Conservation (phyloP, 2,329 filamentous ascomycete species). For the Fusarium illudens region DNA sequence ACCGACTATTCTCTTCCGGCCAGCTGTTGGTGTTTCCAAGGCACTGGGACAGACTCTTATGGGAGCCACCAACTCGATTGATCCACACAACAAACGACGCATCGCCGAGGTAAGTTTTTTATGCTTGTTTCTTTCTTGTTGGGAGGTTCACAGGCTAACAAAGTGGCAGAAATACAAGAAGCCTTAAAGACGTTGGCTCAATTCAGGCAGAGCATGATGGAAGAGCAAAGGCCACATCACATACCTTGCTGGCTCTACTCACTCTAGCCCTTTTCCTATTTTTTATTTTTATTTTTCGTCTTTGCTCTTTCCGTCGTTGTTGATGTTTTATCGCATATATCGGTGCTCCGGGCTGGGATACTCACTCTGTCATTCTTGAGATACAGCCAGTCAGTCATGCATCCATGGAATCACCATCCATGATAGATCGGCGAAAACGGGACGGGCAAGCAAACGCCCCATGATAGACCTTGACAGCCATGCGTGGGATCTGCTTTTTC, state of each 20-base stretch:
- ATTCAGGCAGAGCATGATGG: background rate
- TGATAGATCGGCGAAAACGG: conserved; percentile 38
- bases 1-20: conserved; percentile 91
- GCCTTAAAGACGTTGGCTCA: conserved; percentile 42
- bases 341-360: conserved; percentile 21
- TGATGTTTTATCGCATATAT: conserved; percentile 17
- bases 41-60: conserved; percentile 88
- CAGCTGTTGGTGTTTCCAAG: conserved; percentile 89
- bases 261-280: conserved; percentile 7
- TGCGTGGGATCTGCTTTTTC: background rate
- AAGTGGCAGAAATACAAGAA: conserved; percentile 58
- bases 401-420: conserved; percentile 14
- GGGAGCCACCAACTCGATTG: conserved; percentile 90
- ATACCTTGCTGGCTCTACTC: conserved; percentile 3
- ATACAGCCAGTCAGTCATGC: conserved; percentile 13
- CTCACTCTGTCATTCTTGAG: conserved; percentile 27
- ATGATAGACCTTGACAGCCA: conserved; percentile 31
- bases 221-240: background rate
- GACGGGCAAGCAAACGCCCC: conserved; percentile 26
- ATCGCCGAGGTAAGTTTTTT: conserved; percentile 88
- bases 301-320: background rate
- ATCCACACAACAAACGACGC: conserved; percentile 80
- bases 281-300: conserved; percentile 1
- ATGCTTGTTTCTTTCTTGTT: background rate
- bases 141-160: conserved; percentile 15